Conservation (phyloP, 805 yeast species). For the Lipomyces sp. region DNA sequence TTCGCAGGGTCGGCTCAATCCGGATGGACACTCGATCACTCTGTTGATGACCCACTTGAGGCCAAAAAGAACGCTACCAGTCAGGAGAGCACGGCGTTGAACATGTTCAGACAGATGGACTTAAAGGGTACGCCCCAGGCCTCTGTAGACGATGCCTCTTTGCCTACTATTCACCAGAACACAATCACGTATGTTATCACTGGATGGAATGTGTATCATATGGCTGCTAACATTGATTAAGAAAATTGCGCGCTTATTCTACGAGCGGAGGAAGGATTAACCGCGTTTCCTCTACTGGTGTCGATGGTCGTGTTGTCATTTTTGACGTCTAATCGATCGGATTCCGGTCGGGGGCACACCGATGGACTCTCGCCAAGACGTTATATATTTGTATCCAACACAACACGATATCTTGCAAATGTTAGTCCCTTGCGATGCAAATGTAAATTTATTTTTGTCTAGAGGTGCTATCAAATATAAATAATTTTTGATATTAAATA, state of each 20-base stretch:
- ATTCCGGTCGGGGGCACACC: not conserved
- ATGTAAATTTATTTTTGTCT: too few species aligned
- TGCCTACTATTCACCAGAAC: conserved; percentile 87
- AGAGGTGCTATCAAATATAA: not conserved
- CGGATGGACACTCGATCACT: conserved; percentile 63
- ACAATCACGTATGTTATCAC: conserved; percentile 57
- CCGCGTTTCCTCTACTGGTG: conserved; percentile 74
- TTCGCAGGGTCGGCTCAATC: conserved; percentile 66
- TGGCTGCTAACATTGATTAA: conserved; percentile 3
- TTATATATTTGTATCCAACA: not conserved
- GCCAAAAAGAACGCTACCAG: conserved; percentile 52
- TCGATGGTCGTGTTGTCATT: conserved; percentile 89
- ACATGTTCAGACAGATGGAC: conserved; percentile 95
- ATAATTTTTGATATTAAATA: conserved; percentile 7
- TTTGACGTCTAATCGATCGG: conserved; percentile 54
- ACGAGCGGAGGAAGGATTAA: conserved; percentile 56
- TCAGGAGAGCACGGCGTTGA: conserved; percentile 59
- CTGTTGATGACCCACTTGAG: conserved; percentile 62
- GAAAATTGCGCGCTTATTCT: conserved; percentile 53
- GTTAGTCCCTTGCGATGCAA: too few species aligned
- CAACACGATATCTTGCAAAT: too few species aligned
- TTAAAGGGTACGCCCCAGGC: conserved; percentile 77
- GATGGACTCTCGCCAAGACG: not conserved
- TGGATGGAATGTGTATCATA: not conserved
- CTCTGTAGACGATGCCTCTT: conserved; percentile 51